Evolutionary conservation across 2,329 filamentous ascomycete genomes (phyloP).

Genomic region (Thyridium curvatum): DNA sequence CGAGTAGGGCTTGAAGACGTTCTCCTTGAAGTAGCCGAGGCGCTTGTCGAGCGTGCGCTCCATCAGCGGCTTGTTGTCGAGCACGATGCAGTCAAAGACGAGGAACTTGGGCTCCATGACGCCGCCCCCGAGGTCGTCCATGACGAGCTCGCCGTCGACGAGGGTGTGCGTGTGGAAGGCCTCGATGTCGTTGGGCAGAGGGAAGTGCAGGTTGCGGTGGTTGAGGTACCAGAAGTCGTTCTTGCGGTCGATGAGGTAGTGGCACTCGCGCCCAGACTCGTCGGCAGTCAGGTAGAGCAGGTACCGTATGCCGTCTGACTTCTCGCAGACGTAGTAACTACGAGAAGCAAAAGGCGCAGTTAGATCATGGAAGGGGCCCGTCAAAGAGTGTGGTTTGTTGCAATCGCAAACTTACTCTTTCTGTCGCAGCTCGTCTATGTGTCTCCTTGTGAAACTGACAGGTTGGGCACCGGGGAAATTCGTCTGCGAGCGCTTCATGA

Average conservation of each 20-base stretch:
- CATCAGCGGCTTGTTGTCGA: conserved; percentile 72
- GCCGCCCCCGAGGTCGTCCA: conserved; percentile 68
- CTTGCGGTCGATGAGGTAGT: conserved; percentile 94
- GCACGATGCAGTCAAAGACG: conserved; percentile 86
- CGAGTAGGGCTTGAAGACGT: conserved; percentile 67
- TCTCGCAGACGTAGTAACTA: conserved; percentile 95
- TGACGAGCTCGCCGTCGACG: conserved; percentile 88
- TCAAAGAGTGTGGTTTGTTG: background rate
- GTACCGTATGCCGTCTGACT: conserved; percentile 93
- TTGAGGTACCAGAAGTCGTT: conserved; percentile 92
- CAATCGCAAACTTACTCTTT: conserved; percentile 54
- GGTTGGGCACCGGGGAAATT: conserved; percentile 89
- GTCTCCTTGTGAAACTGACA: conserved; percentile 79
- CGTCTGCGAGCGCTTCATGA: conserved; percentile 63
- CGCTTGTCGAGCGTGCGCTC: conserved; percentile 80
- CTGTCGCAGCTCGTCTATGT: conserved; percentile 73
- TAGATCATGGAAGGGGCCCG: conserved; percentile 1
- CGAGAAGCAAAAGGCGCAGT: background rate
- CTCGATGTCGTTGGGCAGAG: conserved; percentile 56
- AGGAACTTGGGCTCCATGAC: conserved; percentile 70
- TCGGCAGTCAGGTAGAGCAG: conserved; percentile 81
- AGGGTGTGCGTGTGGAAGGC: conserved; percentile 75
- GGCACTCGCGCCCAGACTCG: conserved; percentile 56
- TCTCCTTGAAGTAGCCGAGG: conserved; percentile 76
- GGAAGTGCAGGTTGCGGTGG: conserved; percentile 69